These are phyloP conservation scores for Monosporascus cannonballus DNA, from an alignment of 2,329 filamentous ascomycete genomes.

Conservation along the genomic window DNA sequence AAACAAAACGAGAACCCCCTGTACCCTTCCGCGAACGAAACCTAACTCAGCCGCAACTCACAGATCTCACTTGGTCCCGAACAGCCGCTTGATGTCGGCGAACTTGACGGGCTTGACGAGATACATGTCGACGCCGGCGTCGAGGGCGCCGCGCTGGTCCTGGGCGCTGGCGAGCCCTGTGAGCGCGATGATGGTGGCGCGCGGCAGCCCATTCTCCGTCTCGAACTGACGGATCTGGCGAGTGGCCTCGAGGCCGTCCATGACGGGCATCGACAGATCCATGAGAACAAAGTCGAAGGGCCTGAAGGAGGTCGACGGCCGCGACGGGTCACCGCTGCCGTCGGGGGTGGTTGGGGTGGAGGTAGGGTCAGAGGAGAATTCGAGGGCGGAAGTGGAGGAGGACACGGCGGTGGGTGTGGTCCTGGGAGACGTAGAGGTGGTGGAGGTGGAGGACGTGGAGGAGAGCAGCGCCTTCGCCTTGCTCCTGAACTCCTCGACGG, in stretches of 20 bases:
- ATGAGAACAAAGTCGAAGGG: constrained; percentile 32
- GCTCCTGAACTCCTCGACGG: constrained; percentile 33
- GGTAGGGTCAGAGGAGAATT: too few relatives aligned
- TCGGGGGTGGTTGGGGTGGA: too few relatives aligned
- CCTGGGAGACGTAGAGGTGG: not conserved
- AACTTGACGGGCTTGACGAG: constrained; percentile 15
- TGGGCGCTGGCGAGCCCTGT: constrained; percentile 45
- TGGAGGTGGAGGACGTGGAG: constrained; percentile 1
- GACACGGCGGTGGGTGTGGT: not conserved
- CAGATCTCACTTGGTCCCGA: not conserved
- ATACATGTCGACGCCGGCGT: constrained; percentile 15
- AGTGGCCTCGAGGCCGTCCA: constrained; percentile 45
- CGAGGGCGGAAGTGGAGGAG: too few relatives aligned
- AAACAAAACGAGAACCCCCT: too few relatives aligned
- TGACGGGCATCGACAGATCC: constrained; percentile 52
- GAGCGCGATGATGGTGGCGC: constrained; percentile 43
- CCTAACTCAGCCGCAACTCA: too few relatives aligned
- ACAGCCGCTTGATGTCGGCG: not conserved
- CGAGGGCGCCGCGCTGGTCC: constrained; percentile 40
- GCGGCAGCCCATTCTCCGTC: constrained; percentile 30
- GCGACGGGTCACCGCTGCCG: not conserved
- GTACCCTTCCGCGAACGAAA: too few relatives aligned
- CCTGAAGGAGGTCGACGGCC: not conserved
- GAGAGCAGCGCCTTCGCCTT: constrained; percentile 18
- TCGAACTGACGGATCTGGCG: constrained; percentile 43